A percentile compares a stretch with the other conserved stretches of the same genome.
Conservation (phyloP, 257 asterid genomes). For the Avicennia marina region DNA sequence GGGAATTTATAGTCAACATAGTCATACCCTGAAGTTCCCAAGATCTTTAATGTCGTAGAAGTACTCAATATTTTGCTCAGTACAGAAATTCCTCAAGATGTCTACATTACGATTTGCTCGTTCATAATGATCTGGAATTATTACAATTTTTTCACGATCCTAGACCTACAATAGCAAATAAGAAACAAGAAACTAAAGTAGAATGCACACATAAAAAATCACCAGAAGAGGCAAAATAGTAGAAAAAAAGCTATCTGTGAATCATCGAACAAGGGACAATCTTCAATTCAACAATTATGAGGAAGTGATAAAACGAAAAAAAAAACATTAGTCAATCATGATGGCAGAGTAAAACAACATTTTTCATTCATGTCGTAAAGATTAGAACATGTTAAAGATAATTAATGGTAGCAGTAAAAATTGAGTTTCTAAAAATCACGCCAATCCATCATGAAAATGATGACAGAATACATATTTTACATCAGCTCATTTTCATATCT, state of each 20-base stretch:
- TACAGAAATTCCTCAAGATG: conserved; percentile 89
- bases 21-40: conserved; percentile 75
- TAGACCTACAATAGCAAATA: conserved; percentile 51
- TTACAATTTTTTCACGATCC: conserved; percentile 91
- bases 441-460: too few species aligned
- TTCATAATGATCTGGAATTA: conserved; percentile 92
- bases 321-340: too few species aligned
- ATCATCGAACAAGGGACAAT: too few species aligned
- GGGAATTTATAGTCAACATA: not conserved
- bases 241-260: not conserved
- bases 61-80: conserved; percentile 83
- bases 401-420: too few species aligned
- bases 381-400: too few species aligned
- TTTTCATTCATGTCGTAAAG: too few species aligned
- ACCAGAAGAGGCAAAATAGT: not conserved
- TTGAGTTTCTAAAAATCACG: too few species aligned
- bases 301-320: too few species aligned
- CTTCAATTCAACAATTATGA: too few species aligned
- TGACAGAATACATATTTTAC: too few species aligned
- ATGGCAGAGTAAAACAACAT: too few species aligned
- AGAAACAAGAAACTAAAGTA: conserved; percentile 11
- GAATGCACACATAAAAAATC: not conserved
- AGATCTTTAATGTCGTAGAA: conserved; percentile 90
- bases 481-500: too few species aligned
- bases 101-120: conserved; percentile 95